Evolutionary conservation across 345 rosid genomes (phyloP), one percentile per base, ranked within the genome.

Genomic region (Conringia planisiliqua): DNA sequence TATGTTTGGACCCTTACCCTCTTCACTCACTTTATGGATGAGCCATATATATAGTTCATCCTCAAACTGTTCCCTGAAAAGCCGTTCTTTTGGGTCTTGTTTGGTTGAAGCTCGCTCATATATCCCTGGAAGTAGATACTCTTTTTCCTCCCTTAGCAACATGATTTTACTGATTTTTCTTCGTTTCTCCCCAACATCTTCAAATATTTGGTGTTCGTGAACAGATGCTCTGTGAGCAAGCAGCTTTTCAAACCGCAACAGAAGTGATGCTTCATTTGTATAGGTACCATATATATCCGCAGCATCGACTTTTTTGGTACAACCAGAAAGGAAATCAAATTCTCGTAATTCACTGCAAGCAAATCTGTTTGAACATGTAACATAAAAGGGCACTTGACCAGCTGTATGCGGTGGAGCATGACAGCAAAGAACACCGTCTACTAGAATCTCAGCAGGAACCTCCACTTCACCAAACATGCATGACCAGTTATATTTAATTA

Each of bases 391-490:
- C 61, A 93, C 91, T 42, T 64, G 84, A 16, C 89, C 98, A 83
- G 85, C 86, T 56, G 65, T 66, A 29, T 88, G 97, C 43, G 82
- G 78, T 3, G 97, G 98, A 72, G 86, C 82, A 72, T 71, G 78
- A 74, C 98, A 93, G 66, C 86, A 85, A 79, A 93, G 94, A 77
- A 89, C 65, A 47, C 96, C 97, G 56, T 87, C 88, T 0, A 88
- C 89, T 72, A 93, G 75, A 74, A 93, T 78, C 35, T 79, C 84
- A 57, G 92, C 93, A 27, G 94, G 94, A 85, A 93, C 97, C 81
- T 93, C 98, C 77, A 90, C 85, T 80, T 90, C 98, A 38, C 97
- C 98, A 84, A 90, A 93, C 98, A 93, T 93, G 58, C 98, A 93
- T 67, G 98, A 93, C 98, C 98, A 93, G 46, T 73, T 84, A 80